Evolutionary conservation across 192 early-diverging fungal genomes (phyloP), one percentile per base, ranked within the genome.

Genomic region (Coemansia sp.): DNA sequence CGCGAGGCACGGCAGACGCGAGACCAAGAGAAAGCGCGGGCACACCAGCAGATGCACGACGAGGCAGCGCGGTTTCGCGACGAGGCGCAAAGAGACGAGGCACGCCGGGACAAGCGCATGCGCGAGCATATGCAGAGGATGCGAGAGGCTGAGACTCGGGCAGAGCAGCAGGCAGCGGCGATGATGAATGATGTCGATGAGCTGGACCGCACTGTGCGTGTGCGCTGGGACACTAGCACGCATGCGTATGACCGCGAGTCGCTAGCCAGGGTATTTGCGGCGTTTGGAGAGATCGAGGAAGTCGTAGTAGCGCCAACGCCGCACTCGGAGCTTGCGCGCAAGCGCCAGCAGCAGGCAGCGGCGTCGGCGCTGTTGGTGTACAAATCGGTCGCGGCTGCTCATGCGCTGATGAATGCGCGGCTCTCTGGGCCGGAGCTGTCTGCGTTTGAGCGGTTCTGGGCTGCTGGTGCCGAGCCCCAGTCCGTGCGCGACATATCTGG

Each of bases 341-440:
- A 35, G 38, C 72, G 42, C 35, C 58, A 42, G 14, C n/a, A n/a
- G n/a, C n/a, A n/a, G n/a, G n/a, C n/a, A n/a, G n/a, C n/a, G n/a
- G n/a, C n/a, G n/a, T 72, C 78, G 41, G 78, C 78, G 4, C 59
- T 81, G 38, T 22, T 81, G 20, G 78, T 81, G 19, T 81, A 75
- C 46, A 45, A 56, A 7, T 72, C 78, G 17, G 39, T 75, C 45
- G 68, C 68, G 1, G 65, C 78, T 9, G 78, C 78, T 10, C 78
- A 75, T 39, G 65, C 73, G 31, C 66, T 81, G 62, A 69, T 81
- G 73, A 51, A 59, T 38, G 53, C 62, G 6, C 66, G 58, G 19
- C 60, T 60, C 31, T 45, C 46, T 2, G 29, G 10, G n/a, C 24
- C 60, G 19, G 62, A 35, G 22, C 35, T 69, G 8, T 43, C 40